phyloP scores from a whole-genome alignment of 345 rosid species.

The Isatis tinctoria region DNA sequence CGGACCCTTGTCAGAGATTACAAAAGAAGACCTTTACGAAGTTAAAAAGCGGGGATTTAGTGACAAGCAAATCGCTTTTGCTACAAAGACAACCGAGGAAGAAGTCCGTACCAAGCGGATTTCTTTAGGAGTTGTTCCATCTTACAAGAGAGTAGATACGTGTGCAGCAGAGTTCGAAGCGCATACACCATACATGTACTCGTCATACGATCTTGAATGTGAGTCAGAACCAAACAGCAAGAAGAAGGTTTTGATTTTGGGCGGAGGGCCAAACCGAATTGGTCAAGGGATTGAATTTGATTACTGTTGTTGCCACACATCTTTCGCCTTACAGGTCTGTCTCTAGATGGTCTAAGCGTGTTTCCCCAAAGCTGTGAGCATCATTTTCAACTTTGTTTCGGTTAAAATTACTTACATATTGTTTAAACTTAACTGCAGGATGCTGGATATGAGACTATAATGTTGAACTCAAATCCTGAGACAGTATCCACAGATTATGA shows the following conservation, averaged over 20 bases:
- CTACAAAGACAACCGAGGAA: conserved; percentile 78
- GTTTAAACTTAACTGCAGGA: conserved; percentile 43
- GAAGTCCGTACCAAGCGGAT: conserved; percentile 67
- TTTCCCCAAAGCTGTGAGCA: background rate
- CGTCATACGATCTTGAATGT: conserved; percentile 90
- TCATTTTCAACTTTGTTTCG: background rate
- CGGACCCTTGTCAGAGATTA: conserved; percentile 49
- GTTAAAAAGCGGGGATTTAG: conserved; percentile 85
- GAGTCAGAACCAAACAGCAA: conserved; percentile 79
- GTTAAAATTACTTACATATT: background rate
- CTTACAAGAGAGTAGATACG: conserved; percentile 92
- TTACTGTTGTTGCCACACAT: conserved; percentile 97
- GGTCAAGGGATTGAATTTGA: conserved; percentile 99
- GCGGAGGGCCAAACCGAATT: conserved; percentile 98
- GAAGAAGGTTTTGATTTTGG: conserved; percentile 89
- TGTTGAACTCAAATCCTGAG: conserved; percentile 99
- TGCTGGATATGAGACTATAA: conserved; percentile 96
- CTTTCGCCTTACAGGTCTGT: conserved; percentile 92
- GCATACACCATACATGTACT: conserved; percentile 92
- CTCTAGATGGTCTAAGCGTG: background rate
- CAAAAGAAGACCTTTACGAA: conserved; percentile 79
- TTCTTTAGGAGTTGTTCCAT: conserved; percentile 71
- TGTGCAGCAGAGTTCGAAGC: conserved; percentile 99
- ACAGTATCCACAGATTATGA: conserved; percentile 96
- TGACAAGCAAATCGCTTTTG: conserved; percentile 93